These are phyloP conservation scores for Tetracentron sinense DNA, from an alignment of 164 flowering plant genomes.

Conservation along the genomic window DNA sequence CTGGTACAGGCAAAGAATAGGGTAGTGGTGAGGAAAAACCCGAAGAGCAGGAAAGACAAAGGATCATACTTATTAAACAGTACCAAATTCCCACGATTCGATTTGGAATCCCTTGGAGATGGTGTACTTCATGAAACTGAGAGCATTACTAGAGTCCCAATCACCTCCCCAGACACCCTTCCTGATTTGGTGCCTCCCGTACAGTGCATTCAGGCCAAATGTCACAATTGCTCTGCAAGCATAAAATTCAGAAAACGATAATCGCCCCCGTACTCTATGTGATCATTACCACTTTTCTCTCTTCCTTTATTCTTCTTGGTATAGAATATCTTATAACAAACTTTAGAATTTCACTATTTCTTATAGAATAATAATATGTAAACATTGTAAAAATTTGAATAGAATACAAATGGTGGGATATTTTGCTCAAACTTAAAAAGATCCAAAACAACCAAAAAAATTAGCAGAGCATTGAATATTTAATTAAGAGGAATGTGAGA, in stretches of 20 bases:
- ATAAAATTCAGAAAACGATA: neutral
- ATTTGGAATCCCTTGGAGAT: conserved; percentile 5
- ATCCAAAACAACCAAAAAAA: too few species aligned
- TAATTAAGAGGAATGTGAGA: too few species aligned
- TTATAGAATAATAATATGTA: too few species aligned
- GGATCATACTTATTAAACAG: neutral
- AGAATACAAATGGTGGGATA: too few species aligned
- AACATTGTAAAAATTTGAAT: too few species aligned
- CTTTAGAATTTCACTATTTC: too few species aligned
- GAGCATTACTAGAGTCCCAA: conserved; percentile 15
- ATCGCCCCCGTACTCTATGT: neutral
- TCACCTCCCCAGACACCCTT: conserved; percentile 11
- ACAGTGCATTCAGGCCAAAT: conserved; percentile 20
- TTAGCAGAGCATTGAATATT: too few species aligned
- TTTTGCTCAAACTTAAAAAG: too few species aligned
- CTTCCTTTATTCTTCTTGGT: neutral
- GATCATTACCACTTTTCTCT: neutral
- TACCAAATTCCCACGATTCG: conserved; percentile 17
- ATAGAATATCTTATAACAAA: too few species aligned
- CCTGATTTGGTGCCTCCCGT: conserved; percentile 8
- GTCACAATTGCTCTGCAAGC: conserved; percentile 15
- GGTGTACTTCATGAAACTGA: conserved; percentile 7
- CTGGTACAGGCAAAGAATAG: conserved; percentile 18
- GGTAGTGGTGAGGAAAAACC: neutral
- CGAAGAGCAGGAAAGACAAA: neutral